These are phyloP conservation scores for Solidago caesia DNA, from an alignment of 129 eudicot species.

Conservation along the genomic window DNA sequence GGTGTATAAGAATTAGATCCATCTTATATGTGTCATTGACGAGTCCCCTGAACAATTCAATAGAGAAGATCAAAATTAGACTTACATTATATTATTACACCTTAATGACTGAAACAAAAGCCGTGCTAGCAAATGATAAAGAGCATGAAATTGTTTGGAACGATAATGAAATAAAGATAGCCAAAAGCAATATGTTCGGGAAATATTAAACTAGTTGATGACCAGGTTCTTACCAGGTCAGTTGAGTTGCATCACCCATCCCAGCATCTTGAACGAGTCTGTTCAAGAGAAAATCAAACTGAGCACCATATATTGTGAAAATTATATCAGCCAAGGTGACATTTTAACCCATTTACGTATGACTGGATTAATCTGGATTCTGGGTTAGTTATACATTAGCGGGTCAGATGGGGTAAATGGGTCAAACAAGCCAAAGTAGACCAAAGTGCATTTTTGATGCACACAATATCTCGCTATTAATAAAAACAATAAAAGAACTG, in stretches of 20 bases:
- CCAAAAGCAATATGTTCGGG: neutral
- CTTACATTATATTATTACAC: neutral
- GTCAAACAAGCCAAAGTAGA: neutral
- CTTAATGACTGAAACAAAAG: neutral
- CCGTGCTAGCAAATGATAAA: slow-evolving; percentile 1
- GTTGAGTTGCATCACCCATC: slow-evolving; percentile 83
- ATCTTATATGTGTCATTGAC: slow-evolving; percentile 93
- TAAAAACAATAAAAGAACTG: too few relatives aligned
- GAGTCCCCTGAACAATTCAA: slow-evolving; percentile 64
- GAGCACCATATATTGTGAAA: neutral
- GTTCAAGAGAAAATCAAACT: slow-evolving; percentile 21
- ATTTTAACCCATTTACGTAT: neutral
- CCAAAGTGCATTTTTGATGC: too few relatives aligned
- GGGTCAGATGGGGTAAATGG: neutral
- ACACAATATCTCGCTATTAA: too few relatives aligned
- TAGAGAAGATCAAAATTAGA: neutral
- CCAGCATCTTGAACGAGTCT: slow-evolving; percentile 95
- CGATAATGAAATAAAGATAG: slow-evolving; percentile 1
- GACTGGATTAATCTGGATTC: neutral
- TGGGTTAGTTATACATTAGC: neutral
- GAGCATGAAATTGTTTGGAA: slow-evolving; percentile 11
- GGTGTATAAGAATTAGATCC: slow-evolving; percentile 86
- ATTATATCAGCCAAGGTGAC: neutral
- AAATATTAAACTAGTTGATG: slow-evolving; percentile 19
- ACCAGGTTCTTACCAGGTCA: slow-evolving; percentile 59